Percentiles rank a stretch among this genome's conserved stretches.
phyloP scores from a whole-genome alignment of 2,329 filamentous ascomycete genomes.

The Aaosphaeria arxii region DNA sequence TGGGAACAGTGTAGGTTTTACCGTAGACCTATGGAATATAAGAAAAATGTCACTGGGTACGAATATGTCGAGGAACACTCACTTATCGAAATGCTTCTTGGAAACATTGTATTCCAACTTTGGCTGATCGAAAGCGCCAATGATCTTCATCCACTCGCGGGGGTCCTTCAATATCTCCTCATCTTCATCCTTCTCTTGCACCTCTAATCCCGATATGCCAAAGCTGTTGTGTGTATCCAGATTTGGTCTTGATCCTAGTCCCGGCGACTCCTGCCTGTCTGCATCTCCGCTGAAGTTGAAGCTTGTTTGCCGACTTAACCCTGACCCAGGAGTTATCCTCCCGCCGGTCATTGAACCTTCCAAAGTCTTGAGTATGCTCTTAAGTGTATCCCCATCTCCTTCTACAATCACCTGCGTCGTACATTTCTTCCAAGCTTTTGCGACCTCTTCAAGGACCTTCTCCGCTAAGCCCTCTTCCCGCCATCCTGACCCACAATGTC shows the following conservation, averaged over 20 bases:
- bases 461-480: slow-evolving; percentile 92
- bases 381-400: slow-evolving; percentile 66
- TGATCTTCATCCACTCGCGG: slow-evolving; percentile 77
- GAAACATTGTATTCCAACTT: slow-evolving; percentile 69
- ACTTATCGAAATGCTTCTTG: slow-evolving; percentile 91
- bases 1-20: slow-evolving; percentile 57
- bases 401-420: slow-evolving; percentile 91
- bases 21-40: slow-evolving; percentile 28
- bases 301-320: slow-evolving; percentile 62
- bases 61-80: slow-evolving; percentile 6
- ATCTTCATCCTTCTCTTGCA: slow-evolving; percentile 56
- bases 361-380: slow-evolving; percentile 76
- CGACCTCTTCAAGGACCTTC: slow-evolving; percentile 85
- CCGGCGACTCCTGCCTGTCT: slow-evolving; percentile 7
- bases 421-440: slow-evolving; percentile 85
- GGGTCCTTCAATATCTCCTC: slow-evolving; percentile 65
- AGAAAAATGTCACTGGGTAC: too few species aligned
- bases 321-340: slow-evolving; percentile 56
- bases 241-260: slow-evolving; percentile 23
- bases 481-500: slow-evolving; percentile 94
- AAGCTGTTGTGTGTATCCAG: slow-evolving; percentile 65
- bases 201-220: slow-evolving; percentile 48
- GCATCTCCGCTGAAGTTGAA: slow-evolving; percentile 56
- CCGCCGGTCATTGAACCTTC: slow-evolving; percentile 91
- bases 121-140: slow-evolving; percentile 84